Conservation (phyloP, 2,329 filamentous ascomycete genomes). For the Fusarium sp. region DNA sequence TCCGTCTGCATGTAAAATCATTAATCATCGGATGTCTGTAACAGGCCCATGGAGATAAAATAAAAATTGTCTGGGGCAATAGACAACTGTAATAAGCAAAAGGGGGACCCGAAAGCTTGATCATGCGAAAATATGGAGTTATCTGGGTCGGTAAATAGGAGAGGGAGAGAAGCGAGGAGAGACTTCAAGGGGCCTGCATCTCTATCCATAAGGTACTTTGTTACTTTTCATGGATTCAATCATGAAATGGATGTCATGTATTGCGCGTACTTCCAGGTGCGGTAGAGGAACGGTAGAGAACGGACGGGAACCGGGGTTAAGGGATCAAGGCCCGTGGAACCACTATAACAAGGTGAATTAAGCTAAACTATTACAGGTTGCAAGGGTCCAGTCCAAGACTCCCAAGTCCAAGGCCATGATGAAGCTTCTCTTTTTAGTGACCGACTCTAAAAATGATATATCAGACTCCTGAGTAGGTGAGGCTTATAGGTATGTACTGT, state of each 20-base stretch:
- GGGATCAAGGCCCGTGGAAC: conserved; percentile 1
- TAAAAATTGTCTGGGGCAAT: conserved; percentile 14
- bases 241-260: conserved; percentile 12
- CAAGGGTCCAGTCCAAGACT: not conserved
- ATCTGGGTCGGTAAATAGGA: conserved; percentile 9
- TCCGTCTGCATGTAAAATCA: conserved; percentile 9
- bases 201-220: not conserved
- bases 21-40: conserved; percentile 7
- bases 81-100: conserved; percentile 18
- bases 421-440: not conserved
- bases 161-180: conserved; percentile 13
- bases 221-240: conserved; percentile 12
- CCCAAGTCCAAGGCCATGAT: not conserved
- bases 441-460: conserved; percentile 9
- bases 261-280: conserved; percentile 17
- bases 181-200: not conserved
- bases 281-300: conserved; percentile 7
- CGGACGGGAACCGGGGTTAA: conserved; percentile 11
- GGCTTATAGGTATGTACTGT: not conserved
- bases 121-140: conserved; percentile 29
- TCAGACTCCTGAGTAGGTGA: not conserved
- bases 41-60: conserved; percentile 6
- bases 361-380: not conserved
- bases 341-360: conserved; percentile 1
- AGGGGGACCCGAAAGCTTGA: conserved; percentile 28